Conservation (phyloP, 257 asterid genomes). For the Prunella vulgaris region DNA sequence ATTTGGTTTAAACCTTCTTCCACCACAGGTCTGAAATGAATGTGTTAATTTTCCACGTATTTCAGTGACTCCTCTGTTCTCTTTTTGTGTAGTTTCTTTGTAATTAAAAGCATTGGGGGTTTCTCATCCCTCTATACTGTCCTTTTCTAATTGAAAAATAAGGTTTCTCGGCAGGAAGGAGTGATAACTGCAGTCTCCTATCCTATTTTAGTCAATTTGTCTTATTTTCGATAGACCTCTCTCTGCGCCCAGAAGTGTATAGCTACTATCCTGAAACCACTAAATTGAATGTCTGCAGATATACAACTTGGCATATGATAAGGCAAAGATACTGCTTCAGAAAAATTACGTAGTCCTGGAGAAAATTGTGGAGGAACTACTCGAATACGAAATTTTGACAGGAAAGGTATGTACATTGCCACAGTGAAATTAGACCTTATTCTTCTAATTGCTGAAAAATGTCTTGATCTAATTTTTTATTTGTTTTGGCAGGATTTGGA, state of each 20-base stretch:
- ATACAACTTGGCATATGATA: conserved; percentile 74
- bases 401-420: conserved; percentile 62
- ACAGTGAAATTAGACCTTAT: background rate
- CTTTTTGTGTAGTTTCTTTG: background rate
- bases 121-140: background rate
- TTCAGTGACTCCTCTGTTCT: no score
- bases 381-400: conserved; percentile 68
- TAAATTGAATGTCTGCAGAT: conserved; percentile 45
- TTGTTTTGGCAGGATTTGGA: conserved; percentile 64
- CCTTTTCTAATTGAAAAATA: background rate
- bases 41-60: no score
- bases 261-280: conserved; percentile 5
- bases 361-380: conserved; percentile 81
- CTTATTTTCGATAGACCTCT: background rate
- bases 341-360: conserved; percentile 63
- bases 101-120: background rate
- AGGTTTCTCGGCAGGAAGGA: background rate
- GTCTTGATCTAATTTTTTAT: background rate
- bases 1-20: background rate
- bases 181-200: background rate
- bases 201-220: background rate
- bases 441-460: background rate
- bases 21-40: background rate
- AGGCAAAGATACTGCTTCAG: conserved; percentile 69
- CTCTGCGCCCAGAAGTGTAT: conserved; percentile 2